Evolutionary conservation across 176 grass and related monocot species (phyloP).

Genomic region (Lolium multiflorum): DNA sequence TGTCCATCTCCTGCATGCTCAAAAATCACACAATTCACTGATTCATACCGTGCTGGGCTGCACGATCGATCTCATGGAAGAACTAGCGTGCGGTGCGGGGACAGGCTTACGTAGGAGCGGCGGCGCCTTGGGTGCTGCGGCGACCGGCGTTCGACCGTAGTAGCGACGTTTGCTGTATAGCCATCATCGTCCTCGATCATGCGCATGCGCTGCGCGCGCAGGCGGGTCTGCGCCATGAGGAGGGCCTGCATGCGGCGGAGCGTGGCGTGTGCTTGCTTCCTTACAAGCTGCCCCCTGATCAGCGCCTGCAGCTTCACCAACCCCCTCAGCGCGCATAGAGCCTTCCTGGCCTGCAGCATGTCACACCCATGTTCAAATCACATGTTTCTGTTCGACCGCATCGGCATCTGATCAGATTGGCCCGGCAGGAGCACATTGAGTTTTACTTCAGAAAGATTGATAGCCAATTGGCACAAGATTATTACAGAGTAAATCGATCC

Average conservation of each 20-base stretch:
- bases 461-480: too few relatives aligned
- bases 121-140: slow-evolving; percentile 57
- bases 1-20: slow-evolving; percentile 68
- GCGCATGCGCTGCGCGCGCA: slow-evolving; percentile 63
- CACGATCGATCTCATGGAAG: background rate
- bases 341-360: slow-evolving; percentile 71
- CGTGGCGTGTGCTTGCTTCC: slow-evolving; percentile 73
- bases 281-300: slow-evolving; percentile 76
- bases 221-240: slow-evolving; percentile 62
- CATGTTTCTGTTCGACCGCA: background rate
- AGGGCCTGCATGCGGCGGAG: slow-evolving; percentile 86
- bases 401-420: background rate
- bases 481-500: background rate
- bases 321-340: slow-evolving; percentile 75
- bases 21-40: background rate
- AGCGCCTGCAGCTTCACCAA: slow-evolving; percentile 86
- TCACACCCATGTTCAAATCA: background rate
- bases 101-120: slow-evolving; percentile 63
- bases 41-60: background rate
- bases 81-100: background rate
- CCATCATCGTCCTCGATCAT: slow-evolving; percentile 49
- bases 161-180: slow-evolving; percentile 1
- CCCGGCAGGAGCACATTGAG: background rate
- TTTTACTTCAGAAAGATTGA: background rate
- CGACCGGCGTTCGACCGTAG: slow-evolving; percentile 47